Evolutionary conservation across 202 grass and related monocot genomes (phyloP), one percentile per base, ranked within the genome.

Genomic region (Hordeum pubiflorum): DNA sequence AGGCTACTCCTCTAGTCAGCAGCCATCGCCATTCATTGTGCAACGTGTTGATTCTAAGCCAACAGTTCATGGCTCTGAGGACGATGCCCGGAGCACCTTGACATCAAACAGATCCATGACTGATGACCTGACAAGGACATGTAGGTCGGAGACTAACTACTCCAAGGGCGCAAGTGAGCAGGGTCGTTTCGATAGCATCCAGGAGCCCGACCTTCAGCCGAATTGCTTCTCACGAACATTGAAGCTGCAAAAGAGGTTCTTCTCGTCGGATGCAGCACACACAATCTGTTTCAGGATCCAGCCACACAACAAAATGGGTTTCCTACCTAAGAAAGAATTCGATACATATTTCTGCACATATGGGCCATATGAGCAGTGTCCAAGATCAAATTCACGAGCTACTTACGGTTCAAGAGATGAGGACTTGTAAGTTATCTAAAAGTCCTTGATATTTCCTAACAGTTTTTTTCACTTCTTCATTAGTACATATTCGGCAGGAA

Each of bases 341-440:
- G 92, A 91, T 55, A 85, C 96, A 2, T 99, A 99, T 80, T 91
- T 99, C 72, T 96, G 86, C 22, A 60, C 91, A 7, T 93, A 99
- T 5, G 96, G 95, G 64, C 89, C 94, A 69, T 99, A 96, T 55
- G 87, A 88, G 58, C 83, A 88, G 88, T 89, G 86, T 82, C 69
- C 91, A 29, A 84, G 92, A 83, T 89, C 92, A 59, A 79, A 86
- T 79, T 99, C 96, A 33, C 87, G 89, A 63, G 90, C 92, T 72
- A 96, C 90, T 54, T 92, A 76, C 81, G 91, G 90, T 85, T 99
- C 96, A 58, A 93, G 96, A 90, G 96, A 99, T 83, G 92, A 99
- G 12, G 87, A 88, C 66, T 71, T 90, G 96, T 99, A 94, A 99
- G 96, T 34, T 3, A 68, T 82, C 71, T 84, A 32, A 63, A 79